phyloP scores from a whole-genome alignment of 2,329 filamentous ascomycete genomes.

The Sporothrix pseudoabietina region DNA sequence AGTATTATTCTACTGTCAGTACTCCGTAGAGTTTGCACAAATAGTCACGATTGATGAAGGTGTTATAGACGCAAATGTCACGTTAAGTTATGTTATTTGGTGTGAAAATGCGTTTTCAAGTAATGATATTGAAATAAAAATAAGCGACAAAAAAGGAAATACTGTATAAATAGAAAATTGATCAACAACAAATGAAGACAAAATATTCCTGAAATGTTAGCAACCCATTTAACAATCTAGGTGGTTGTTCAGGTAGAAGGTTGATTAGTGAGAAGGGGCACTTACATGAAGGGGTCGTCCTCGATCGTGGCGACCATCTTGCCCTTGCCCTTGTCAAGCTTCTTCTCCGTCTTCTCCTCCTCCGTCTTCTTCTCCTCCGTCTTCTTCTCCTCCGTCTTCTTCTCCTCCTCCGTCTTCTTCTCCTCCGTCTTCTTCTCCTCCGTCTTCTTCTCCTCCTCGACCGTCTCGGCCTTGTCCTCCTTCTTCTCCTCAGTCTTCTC shows the following conservation, averaged over 20 bases:
- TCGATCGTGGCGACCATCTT: neutral
- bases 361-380: too few species aligned
- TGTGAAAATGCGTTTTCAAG: too few species aligned
- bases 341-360: neutral
- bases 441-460: neutral
- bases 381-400: too few species aligned
- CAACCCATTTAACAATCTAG: neutral
- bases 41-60: too few species aligned
- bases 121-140: neutral
- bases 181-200: neutral
- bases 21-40: neutral
- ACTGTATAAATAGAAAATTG: neutral
- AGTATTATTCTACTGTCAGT: too few species aligned
- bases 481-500: neutral
- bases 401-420: neutral
- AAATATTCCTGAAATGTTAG: neutral
- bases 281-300: slow-evolving; percentile 9
- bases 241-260: neutral
- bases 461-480: neutral
- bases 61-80: too few species aligned
- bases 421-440: neutral
- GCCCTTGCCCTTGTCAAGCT: neutral
- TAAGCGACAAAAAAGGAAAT: neutral
- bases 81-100: too few species aligned
- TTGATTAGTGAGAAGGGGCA: neutral